These are phyloP conservation scores for Ceriops zippeliana DNA, from an alignment of 345 rosid species.

Conservation along the genomic window DNA sequence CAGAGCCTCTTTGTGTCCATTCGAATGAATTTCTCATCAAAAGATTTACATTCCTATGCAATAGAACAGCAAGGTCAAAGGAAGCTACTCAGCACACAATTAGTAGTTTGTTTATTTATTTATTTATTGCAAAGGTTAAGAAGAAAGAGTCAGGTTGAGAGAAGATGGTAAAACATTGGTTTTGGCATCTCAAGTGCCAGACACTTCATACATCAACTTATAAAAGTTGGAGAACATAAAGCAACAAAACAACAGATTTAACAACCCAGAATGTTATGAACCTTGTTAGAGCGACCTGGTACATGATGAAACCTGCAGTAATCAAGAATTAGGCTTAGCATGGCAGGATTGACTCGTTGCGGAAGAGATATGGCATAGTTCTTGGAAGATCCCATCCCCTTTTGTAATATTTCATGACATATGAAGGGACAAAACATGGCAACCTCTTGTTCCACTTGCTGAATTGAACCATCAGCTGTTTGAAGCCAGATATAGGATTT, in stretches of 20 bases:
- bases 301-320: slow-evolving; percentile 91
- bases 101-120: not conserved
- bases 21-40: slow-evolving; percentile 77
- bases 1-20: slow-evolving; percentile 88
- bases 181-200: not conserved
- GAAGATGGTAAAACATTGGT: not conserved
- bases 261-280: slow-evolving; percentile 5
- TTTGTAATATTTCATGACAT: slow-evolving; percentile 30
- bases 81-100: not conserved
- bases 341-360: slow-evolving; percentile 69
- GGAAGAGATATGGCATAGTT: slow-evolving; percentile 77
- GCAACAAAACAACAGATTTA: not conserved
- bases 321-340: slow-evolving; percentile 75
- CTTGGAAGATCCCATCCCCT: slow-evolving; percentile 81
- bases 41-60: slow-evolving; percentile 69
- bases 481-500: slow-evolving; percentile 30
- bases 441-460: slow-evolving; percentile 34
- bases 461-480: slow-evolving; percentile 27
- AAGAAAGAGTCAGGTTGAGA: not conserved
- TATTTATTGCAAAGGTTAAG: not conserved
- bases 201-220: not conserved
- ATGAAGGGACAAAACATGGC: slow-evolving; percentile 33
- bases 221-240: not conserved
- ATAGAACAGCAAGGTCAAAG: not conserved
- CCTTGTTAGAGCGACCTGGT: slow-evolving; percentile 84